Conservation (phyloP, 2,329 filamentous ascomycete species). For the Herpotrichia juniperi region DNA sequence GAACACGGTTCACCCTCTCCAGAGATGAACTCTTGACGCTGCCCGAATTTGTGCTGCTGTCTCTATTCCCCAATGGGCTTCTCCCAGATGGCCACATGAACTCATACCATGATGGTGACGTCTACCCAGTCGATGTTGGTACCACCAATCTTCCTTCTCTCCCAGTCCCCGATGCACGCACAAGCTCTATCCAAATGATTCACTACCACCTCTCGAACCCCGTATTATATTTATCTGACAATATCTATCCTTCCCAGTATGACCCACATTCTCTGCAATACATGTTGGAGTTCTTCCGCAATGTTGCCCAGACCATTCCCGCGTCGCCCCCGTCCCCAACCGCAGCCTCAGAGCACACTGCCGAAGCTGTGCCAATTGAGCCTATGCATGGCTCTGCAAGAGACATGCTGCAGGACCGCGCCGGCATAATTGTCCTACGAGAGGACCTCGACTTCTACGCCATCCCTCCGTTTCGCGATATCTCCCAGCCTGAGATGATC, state of each 20-base stretch:
- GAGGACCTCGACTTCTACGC: conserved; percentile 98
- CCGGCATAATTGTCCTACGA: conserved; percentile 94
- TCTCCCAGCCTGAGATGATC: conserved; percentile 89
- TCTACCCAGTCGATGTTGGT: conserved; percentile 96
- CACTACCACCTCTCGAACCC: conserved; percentile 50
- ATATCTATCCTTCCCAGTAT: conserved; percentile 71
- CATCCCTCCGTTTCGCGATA: conserved; percentile 85
- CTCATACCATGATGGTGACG: conserved; percentile 88
- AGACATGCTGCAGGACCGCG: conserved; percentile 83
- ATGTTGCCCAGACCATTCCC: conserved; percentile 94
- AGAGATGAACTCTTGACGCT: conserved; percentile 93
- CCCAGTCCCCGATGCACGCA: conserved; percentile 29
- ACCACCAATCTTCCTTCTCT: conserved; percentile 35
- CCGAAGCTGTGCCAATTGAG: conserved; percentile 71
- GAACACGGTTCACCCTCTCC: conserved; percentile 90
- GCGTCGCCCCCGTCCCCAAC: conserved; percentile 69
- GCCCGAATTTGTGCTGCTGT: conserved; percentile 95
- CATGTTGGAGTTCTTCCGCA: conserved; percentile 98
- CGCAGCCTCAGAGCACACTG: conserved; percentile 47
- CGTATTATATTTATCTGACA: conserved; percentile 62
- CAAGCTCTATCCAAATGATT: conserved; percentile 46
- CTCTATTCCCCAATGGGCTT: conserved; percentile 97
- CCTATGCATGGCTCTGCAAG: conserved; percentile 71
- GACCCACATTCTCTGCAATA: conserved; percentile 96
- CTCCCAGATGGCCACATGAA: conserved; percentile 97